Evolutionary conservation across 768 basidiomycete genomes (phyloP).

Genomic region (Amanita phalloides): DNA sequence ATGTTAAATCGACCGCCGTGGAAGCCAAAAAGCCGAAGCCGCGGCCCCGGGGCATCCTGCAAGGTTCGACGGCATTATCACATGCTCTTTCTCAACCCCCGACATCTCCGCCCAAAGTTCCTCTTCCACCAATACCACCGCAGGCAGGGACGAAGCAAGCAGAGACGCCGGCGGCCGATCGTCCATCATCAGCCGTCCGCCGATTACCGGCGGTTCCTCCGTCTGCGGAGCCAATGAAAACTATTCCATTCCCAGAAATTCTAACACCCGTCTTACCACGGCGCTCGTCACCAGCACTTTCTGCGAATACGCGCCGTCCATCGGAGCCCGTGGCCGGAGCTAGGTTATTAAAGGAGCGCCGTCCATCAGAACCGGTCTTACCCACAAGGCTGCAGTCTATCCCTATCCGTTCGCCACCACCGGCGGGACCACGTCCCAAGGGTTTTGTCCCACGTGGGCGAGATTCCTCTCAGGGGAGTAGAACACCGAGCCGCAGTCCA

Average conservation of each 20-base stretch:
- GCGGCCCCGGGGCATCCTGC: constrained; percentile 3
- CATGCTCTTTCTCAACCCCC: background rate
- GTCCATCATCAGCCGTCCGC: background rate
- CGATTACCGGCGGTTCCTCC: constrained; percentile 3
- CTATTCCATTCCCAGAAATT: background rate
- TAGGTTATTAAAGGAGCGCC: background rate
- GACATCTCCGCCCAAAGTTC: constrained; percentile 3
- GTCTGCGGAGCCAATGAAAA: background rate
- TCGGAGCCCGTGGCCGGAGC: background rate
- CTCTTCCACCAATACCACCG: background rate
- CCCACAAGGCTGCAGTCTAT: background rate
- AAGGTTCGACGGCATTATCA: background rate
- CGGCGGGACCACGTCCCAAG: constrained; percentile 2
- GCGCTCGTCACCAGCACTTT: background rate
- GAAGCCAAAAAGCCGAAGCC: background rate
- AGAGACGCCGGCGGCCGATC: background rate
- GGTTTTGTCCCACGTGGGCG: constrained; percentile 1
- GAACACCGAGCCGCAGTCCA: background rate
- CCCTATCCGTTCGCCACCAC: constrained; percentile 4
- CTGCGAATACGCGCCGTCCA: background rate
- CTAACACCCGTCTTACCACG: background rate
- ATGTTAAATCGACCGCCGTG: background rate
- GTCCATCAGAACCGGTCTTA: background rate
- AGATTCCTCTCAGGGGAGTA: background rate
- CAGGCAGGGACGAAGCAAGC: background rate